phyloP scores from a whole-genome alignment of 495 filamentous ascomycete genomes.

The Aspergillus indologenus region DNA sequence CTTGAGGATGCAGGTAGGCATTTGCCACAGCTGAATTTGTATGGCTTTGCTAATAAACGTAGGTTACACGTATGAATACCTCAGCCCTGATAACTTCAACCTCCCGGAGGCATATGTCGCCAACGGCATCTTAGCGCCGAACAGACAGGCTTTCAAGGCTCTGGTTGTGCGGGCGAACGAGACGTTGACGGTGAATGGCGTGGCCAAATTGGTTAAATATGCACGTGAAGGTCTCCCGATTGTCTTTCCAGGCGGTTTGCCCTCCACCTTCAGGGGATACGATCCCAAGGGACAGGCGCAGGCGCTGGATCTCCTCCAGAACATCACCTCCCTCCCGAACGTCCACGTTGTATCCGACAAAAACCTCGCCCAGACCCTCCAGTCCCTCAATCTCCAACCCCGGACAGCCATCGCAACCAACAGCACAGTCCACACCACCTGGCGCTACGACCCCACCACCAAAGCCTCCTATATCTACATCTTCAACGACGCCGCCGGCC shows the following conservation, averaged over 20 bases:
- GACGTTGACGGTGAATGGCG: constrained; percentile 5
- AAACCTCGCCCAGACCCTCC: neutral
- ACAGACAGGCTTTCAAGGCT: constrained; percentile 4
- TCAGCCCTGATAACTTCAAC: constrained; percentile 13
- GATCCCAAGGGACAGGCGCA: neutral
- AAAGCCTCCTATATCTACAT: neutral
- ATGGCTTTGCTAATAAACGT: neutral
- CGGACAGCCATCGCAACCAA: neutral
- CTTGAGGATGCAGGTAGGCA: constrained; percentile 2
- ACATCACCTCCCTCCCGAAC: neutral
- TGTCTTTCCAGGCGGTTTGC: neutral
- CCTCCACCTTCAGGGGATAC: neutral
- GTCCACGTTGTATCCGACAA: neutral
- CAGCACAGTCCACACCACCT: constrained; percentile 3
- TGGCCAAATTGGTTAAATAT: constrained; percentile 3
- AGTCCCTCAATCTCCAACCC: neutral
- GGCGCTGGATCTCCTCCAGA: neutral
- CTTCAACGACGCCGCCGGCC: neutral
- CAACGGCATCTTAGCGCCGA: neutral
- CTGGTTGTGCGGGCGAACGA: constrained; percentile 1
- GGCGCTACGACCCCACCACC: constrained; percentile 1
- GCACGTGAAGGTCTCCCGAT: constrained; percentile 1
- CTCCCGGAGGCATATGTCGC: constrained; percentile 6
- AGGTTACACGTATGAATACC: constrained; percentile 11
- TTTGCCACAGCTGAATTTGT: neutral